Evolutionary conservation across 2,329 filamentous ascomycete species (phyloP), one percentile per base, ranked within the genome.

Genomic region (Aspergillus fischeri): DNA sequence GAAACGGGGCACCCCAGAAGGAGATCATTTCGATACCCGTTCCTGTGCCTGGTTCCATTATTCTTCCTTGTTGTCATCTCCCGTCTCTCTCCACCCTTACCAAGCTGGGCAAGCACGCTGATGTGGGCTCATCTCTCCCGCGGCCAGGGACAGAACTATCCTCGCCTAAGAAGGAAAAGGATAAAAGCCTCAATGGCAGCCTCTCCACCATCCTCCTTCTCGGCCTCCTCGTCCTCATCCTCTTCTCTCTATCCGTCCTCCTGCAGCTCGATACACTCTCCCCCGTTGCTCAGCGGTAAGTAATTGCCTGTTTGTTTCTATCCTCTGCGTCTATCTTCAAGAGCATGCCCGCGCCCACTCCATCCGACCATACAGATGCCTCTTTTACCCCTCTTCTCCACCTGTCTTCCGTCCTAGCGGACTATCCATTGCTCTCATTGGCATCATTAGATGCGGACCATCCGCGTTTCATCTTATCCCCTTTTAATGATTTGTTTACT

Each of bases 211-310:
- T 64, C 64, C 29, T 60, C 60, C 20, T 61, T 57, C 8, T 66
- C 63, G 44, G 55, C 64, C 3, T 63, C 51, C 28, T 63, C 61
- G 11, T 59, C 59, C 29, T 64, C 61, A 14, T 63, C 62, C 51
- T 58, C 63, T 25, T 66, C 61, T 4, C 57, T 66, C 45, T 71
- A 70, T 60, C 68, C 67, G n/a, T 72, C 69, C 2, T 72, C 69
- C n/a, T 63, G 56, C 59, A 70, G 67, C 57, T 70, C 66, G 17
- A 50, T 59, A n/a, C 51, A 61, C 50, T 66, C 63, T 27, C 59
- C 58, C 9, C 60, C 64, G 25, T 60, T 56, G 35, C 54, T 60
- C 35, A 48, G 53, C 49, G 50, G 61, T 66, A 61, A 63, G 60
- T 63, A 14, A 14, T 20, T 1, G n/a, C 53, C 49, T 17, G 27